Percentiles rank a stretch among this genome's conserved stretches.
Conservation (phyloP, 1,139 yeast species). For the Kurtzmaniella quercitrusa region DNA sequence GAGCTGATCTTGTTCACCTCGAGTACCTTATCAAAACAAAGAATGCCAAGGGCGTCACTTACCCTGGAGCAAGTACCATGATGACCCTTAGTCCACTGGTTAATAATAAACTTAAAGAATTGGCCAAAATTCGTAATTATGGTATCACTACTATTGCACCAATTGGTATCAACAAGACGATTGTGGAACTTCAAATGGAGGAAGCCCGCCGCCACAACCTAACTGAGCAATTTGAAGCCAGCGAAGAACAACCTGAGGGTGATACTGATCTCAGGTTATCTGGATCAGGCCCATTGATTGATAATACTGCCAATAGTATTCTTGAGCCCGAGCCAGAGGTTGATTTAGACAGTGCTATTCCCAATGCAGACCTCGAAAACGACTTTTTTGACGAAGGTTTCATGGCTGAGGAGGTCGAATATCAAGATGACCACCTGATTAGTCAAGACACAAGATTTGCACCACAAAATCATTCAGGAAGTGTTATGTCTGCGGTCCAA, state of each 20-base stretch:
- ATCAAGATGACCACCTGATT: constrained; percentile 51
- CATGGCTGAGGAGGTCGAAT: constrained; percentile 59
- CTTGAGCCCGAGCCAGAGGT: constrained; percentile 16
- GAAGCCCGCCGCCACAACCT: constrained; percentile 14
- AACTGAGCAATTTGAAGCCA: constrained; percentile 11
- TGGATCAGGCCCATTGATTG: constrained; percentile 2
- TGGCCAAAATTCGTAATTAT: constrained; percentile 39
- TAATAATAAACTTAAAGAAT: constrained; percentile 36
- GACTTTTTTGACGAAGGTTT: constrained; percentile 35
- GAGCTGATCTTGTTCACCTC: constrained; percentile 33
- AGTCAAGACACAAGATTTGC: constrained; percentile 14
- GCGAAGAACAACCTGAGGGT: constrained; percentile 6
- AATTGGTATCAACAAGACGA: constrained; percentile 52
- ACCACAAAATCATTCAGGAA: constrained; percentile 4
- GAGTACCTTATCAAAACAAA: constrained; percentile 28
- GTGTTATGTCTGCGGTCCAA: constrained; percentile 18
- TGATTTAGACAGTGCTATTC: constrained; percentile 48
- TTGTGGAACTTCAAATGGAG: constrained; percentile 42
- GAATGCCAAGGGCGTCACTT: constrained; percentile 9
- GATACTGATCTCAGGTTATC: neutral
- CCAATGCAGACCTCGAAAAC: constrained; percentile 35
- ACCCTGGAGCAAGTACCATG: constrained; percentile 9
- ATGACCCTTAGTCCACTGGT: constrained; percentile 23
- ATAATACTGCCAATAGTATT: constrained; percentile 9
- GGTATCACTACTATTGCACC: constrained; percentile 53